These are phyloP conservation scores for Papiliotrema terrestris DNA, from an alignment of 1,284 basidiomycete species.

Conservation along the genomic window DNA sequence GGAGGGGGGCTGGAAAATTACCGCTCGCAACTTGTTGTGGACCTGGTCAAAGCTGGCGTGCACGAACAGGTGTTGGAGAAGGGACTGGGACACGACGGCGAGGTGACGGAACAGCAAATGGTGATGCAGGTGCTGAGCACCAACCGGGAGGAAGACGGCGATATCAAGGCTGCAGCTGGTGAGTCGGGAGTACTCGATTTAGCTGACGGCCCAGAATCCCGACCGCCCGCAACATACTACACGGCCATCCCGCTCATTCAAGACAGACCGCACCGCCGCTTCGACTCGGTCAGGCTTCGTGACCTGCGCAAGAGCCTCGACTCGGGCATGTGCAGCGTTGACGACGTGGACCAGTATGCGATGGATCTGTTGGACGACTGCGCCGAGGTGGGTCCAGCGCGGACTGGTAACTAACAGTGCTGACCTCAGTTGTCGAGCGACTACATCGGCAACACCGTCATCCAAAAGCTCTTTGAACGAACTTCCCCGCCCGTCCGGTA, in stretches of 20 bases:
- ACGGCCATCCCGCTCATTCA: conserved; percentile 82
- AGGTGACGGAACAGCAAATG: conserved; percentile 86
- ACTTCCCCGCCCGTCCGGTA: conserved; percentile 73
- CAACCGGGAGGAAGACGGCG: conserved; percentile 74
- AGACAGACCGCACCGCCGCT: conserved; percentile 68
- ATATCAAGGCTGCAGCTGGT: conserved; percentile 80
- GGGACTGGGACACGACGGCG: conserved; percentile 51
- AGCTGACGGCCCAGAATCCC: conserved; percentile 22
- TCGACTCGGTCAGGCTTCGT: conserved; percentile 90
- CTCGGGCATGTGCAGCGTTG: conserved; percentile 71
- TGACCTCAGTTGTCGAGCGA: conserved; percentile 85
- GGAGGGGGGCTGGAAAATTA: conserved; percentile 91
- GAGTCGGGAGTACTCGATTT: conserved; percentile 34
- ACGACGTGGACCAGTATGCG: conserved; percentile 86
- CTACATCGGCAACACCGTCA: conserved; percentile 96
- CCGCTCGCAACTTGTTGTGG: conserved; percentile 81
- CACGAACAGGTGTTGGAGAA: conserved; percentile 57
- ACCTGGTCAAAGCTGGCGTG: conserved; percentile 80
- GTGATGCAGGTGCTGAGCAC: conserved; percentile 86
- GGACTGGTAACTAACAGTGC: neutral
- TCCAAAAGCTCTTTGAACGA: conserved; percentile 95
- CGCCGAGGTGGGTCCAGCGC: conserved; percentile 40
- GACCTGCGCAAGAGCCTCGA: conserved; percentile 90
- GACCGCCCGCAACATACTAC: conserved; percentile 65
- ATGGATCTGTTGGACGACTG: conserved; percentile 76